These are phyloP conservation scores for Phylloporus scabripes DNA, from an alignment of 768 basidiomycete species.

Conservation along the genomic window DNA sequence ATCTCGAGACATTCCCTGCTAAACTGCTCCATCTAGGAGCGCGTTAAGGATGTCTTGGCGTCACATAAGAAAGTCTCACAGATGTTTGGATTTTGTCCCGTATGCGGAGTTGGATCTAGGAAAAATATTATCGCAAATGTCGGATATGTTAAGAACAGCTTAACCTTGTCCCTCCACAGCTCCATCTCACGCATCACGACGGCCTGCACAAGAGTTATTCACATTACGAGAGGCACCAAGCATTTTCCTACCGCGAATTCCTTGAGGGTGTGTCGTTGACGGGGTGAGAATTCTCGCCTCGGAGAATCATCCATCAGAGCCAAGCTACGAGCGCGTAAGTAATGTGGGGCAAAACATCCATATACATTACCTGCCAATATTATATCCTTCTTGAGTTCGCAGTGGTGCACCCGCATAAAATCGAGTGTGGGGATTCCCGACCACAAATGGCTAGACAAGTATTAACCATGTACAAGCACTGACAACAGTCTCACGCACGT, in stretches of 20 bases:
- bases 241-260: conserved; percentile 68
- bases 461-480: neutral
- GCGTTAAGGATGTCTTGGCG: neutral
- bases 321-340: conserved; percentile 40
- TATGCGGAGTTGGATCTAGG: conserved; percentile 80
- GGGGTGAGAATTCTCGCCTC: conserved; percentile 77
- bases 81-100: conserved; percentile 90
- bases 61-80: conserved; percentile 35
- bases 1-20: conserved; percentile 93
- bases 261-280: conserved; percentile 87
- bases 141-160: neutral
- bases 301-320: conserved; percentile 83
- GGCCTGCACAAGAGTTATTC: conserved; percentile 36
- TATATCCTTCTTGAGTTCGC: conserved; percentile 84
- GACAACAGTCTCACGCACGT: conserved; percentile 44
- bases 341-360: neutral
- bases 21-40: conserved; percentile 82
- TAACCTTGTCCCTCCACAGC: conserved; percentile 87
- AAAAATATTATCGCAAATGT: neutral
- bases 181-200: conserved; percentile 95
- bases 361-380: conserved; percentile 68
- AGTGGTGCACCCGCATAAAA: conserved; percentile 93
- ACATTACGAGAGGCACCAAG: neutral
- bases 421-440: conserved; percentile 58
- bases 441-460: conserved; percentile 58